These are phyloP conservation scores for Hemisphaericaspora xylofermentans DNA, from an alignment of 1,139 yeast species.

Conservation along the genomic window DNA sequence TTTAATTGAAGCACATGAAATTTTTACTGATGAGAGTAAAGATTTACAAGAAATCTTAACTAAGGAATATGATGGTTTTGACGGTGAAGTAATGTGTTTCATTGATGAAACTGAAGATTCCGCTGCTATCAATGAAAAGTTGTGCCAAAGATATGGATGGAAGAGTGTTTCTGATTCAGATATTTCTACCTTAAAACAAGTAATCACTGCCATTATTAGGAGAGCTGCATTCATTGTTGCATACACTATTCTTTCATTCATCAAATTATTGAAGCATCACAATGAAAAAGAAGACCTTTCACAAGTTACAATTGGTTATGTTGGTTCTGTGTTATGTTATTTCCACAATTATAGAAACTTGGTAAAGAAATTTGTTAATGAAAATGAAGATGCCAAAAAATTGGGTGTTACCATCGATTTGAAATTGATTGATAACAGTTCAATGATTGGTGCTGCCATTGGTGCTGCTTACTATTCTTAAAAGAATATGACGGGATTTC, in stretches of 20 bases:
- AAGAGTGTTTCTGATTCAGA: conserved; percentile 24
- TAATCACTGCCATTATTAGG: conserved; percentile 30
- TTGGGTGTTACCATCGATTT: conserved; percentile 36
- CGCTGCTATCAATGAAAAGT: conserved; percentile 20
- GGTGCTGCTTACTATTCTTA: conserved; percentile 41
- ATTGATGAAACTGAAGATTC: conserved; percentile 31
- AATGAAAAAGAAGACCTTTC: conserved; percentile 22
- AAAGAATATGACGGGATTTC: not conserved
- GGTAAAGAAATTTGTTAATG: conserved; percentile 32
- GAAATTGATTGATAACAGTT: conserved; percentile 41
- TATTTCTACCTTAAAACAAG: conserved; percentile 25
- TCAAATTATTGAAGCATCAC: conserved; percentile 35
- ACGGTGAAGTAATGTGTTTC: conserved; percentile 40
- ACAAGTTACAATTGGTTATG: conserved; percentile 39
- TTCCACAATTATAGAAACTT: conserved; percentile 34
- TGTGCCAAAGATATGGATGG: conserved; percentile 28
- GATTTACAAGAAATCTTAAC: conserved; percentile 9
- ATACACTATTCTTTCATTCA: conserved; percentile 33
- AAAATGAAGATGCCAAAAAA: conserved; percentile 24
- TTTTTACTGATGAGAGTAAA: conserved; percentile 22
- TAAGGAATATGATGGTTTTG: conserved; percentile 35
- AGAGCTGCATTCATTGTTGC: conserved; percentile 46
- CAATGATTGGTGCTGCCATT: conserved; percentile 49
- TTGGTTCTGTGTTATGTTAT: conserved; percentile 43
- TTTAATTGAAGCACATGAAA: conserved; percentile 27